Evolutionary conservation across 2,329 filamentous ascomycete genomes (phyloP), one percentile per base, ranked within the genome.

Genomic region (Sporothrix pseudoabietina): DNA sequence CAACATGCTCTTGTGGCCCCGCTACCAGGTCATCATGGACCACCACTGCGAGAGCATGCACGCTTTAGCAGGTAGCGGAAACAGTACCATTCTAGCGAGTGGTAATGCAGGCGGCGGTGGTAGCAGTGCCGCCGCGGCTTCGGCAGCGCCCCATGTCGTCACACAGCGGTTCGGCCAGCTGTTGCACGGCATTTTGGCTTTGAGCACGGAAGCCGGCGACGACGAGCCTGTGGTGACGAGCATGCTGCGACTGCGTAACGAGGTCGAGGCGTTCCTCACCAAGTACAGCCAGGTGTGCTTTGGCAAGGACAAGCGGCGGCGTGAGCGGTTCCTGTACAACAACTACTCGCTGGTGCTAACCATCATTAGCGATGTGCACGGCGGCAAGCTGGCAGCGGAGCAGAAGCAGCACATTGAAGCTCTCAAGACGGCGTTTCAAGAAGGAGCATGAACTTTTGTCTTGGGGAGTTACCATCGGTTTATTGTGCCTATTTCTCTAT

Each of bases 91-190:
- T 1, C 22, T 52, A 16, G 71, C 73, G 8, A 26, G 69, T 59
- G 83, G 81, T 41, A 69, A 63, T 44, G 82, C 82, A 54, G 83
- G 80, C 66, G 44, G 47, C 47, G 32, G 47, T 55, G 49, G 39
- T 54, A 26, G 39, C 71, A 35, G 71, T 65, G 87, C 90, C 30
- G 83, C 86, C 73, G 84, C 86, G 77, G 86, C 91, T 72, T 93
- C 91, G 0, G 91, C 92, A 0, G 96, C 96, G 1, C 96, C 96
- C 0, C 96, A 98, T 78, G 90, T 95, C 70, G 87, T 97, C 22
- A 98, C 96, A 0, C 96, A 99, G 81, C 90, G 94, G n/a, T 98
- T 98, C 79, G 96, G 93, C 0, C 95, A 98, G 82, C 90, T 99
- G 69, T 82, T 97, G 68, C 92, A 97, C 76, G 94, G 93, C 2